These are phyloP conservation scores for Cryptomeria japonica DNA, from an alignment of 75 land plant genomes.

Conservation along the genomic window DNA sequence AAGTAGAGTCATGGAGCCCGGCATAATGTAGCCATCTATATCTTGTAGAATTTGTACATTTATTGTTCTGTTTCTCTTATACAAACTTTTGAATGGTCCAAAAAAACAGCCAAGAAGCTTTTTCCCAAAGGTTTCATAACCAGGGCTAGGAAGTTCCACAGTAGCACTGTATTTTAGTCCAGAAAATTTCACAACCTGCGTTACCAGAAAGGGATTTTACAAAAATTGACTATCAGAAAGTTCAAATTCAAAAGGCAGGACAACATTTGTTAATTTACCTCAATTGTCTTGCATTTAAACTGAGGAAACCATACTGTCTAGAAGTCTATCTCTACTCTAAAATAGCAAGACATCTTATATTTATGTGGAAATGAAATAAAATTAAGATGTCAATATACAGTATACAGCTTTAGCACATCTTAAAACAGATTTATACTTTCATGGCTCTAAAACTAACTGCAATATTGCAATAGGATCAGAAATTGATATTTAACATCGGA, in stretches of 20 bases:
- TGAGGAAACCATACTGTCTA: background rate
- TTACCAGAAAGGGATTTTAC: background rate
- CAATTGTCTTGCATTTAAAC: background rate
- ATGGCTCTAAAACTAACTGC: background rate
- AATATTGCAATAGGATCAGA: background rate
- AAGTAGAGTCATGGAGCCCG: conserved; percentile 56
- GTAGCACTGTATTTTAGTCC: conserved; percentile 15
- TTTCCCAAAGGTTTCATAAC: conserved; percentile 32
- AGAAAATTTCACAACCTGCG: conserved; percentile 27
- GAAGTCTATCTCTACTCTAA: background rate
- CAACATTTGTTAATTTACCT: background rate
- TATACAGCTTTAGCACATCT: too few species aligned
- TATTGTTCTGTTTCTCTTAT: conserved; percentile 12
- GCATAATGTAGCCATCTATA: conserved; percentile 54
- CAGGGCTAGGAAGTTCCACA: conserved; percentile 5
- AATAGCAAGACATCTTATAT: too few species aligned
- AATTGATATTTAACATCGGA: background rate
- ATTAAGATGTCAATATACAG: too few species aligned
- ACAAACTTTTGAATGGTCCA: conserved; percentile 18
- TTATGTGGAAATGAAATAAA: background rate
- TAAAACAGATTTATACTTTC: background rate
- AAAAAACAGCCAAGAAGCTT: conserved; percentile 27
- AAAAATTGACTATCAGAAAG: background rate
- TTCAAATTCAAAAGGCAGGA: background rate
- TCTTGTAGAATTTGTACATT: conserved; percentile 24